Base-by-base conservation (phyloP, 148 eudicot species). In the Amaranthus palmeri region DNA sequence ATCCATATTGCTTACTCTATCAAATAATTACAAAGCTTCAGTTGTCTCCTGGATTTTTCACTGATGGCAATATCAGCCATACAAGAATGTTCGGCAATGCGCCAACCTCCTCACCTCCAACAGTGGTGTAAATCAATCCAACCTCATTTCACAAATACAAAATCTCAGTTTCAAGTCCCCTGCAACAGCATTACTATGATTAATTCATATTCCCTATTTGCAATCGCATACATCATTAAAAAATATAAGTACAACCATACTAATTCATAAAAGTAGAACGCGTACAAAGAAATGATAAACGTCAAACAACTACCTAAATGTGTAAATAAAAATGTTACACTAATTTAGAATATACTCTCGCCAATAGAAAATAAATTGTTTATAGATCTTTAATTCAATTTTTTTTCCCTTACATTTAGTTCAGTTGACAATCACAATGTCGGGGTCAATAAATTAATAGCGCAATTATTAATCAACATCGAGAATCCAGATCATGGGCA, bases 1-100 rank as follows among this genome's bases (percentile, higher is more conserved):
- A 86, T 89, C 97, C 97, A 96, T 92, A 70, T 64, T 51, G 42
- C 54, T 77, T 70, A 65, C 74, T 74, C 64, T 70, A 65, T 13
- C 51, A 61, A 74, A 57, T 58, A 47, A 48, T 68, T 48, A 61
- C 54, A 73, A 43, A 52, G 48, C 44, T 69, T 69, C 61, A 69
- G 59, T 46, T n/a, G n/a, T 45, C 72, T 68, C 68, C 74, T 43
- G 44, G 17, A 13, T 60, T 62, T 54, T 66, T 61, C 65, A 61
- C 17, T 13, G 8, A 68, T 25, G n/a, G 40, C 54, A 66, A n/a
- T 7, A 58, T 67, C 62, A 76, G 52, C 12, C 7, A 44, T 45
- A 61, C 48, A 60, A 61, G 60, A 55, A 18, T 36, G 36, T 68
- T 55, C 44, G 15, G 60, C 55, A 68, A 72, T 71, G 71, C 69